Conservation (phyloP, 805 yeast species). For the Saccharomycopsis babjevae region DNA sequence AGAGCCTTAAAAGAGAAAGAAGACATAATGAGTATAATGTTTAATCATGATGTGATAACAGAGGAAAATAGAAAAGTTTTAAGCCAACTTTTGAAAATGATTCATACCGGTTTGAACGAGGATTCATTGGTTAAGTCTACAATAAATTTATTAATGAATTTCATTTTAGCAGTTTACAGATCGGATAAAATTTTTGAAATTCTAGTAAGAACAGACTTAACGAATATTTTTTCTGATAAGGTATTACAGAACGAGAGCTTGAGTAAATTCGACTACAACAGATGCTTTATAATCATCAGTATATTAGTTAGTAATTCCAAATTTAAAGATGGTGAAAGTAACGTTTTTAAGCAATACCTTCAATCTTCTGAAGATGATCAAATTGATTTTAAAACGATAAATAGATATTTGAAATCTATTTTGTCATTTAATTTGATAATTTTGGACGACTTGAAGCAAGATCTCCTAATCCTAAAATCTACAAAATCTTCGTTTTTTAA, state of each 20-base stretch:
- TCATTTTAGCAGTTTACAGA: constrained; percentile 5
- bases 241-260: background rate
- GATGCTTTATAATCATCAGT: constrained; percentile 9
- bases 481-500: constrained; percentile 13
- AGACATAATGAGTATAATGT: background rate
- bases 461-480: constrained; percentile 9
- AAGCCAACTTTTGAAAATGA: background rate
- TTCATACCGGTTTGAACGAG: constrained; percentile 3
- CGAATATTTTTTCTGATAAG: constrained; percentile 3
- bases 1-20: constrained; percentile 4
- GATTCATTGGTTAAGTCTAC: constrained; percentile 2
- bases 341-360: background rate
- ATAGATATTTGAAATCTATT: constrained; percentile 2
- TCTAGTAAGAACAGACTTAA: constrained; percentile 7
- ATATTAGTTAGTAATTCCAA: constrained; percentile 8
- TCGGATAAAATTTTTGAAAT: background rate
- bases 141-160: constrained; percentile 7
- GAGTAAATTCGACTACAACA: constrained; percentile 12
- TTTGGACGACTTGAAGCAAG: constrained; percentile 14
- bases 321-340: background rate
- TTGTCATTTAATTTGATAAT: constrained; percentile 13
- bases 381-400: constrained; percentile 1
- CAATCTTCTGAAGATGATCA: background rate
- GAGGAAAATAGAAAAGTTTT: background rate
- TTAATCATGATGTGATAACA: background rate